A percentile compares a stretch with the other conserved stretches of the same genome.
These are phyloP conservation scores for Hibiscus syriacus DNA, from an alignment of 345 rosid genomes.

Conservation along the genomic window DNA sequence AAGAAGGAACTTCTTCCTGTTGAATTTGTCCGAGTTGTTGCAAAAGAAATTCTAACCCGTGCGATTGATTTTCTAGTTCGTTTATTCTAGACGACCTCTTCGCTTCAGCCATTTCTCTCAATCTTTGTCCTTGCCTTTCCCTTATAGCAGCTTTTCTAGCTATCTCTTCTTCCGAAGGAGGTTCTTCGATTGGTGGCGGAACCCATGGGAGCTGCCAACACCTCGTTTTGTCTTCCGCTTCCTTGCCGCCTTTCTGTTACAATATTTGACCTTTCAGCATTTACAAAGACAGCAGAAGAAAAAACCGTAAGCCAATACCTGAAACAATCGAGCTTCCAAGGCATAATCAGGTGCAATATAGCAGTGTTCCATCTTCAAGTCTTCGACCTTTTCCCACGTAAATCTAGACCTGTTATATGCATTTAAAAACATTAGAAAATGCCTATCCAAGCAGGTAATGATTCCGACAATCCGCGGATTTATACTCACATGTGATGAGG, in stretches of 20 bases:
- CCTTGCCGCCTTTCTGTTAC: constrained; percentile 76
- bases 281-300: constrained; percentile 10
- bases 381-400: constrained; percentile 96
- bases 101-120: constrained; percentile 98
- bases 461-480: constrained; percentile 8
- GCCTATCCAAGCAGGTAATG: background rate
- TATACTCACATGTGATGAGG: constrained; percentile 79
- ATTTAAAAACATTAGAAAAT: constrained; percentile 5
- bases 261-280: constrained; percentile 10
- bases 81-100: constrained; percentile 79
- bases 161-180: constrained; percentile 95
- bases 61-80: constrained; percentile 74
- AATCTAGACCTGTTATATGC: constrained; percentile 50
- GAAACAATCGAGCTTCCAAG: constrained; percentile 64
- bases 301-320: constrained; percentile 32
- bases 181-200: constrained; percentile 84
- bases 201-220: constrained; percentile 97
- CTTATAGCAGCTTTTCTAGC: constrained; percentile 91
- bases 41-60: constrained; percentile 74
- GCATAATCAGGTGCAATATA: constrained; percentile 71
- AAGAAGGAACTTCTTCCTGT: constrained; percentile 50
- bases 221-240: constrained; percentile 84
- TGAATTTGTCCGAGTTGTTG: constrained; percentile 75
- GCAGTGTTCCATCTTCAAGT: constrained; percentile 64
- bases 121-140: constrained; percentile 89